These are phyloP conservation scores for Solanum neorickii DNA, from an alignment of 257 asterid genomes.

Conservation along the genomic window DNA sequence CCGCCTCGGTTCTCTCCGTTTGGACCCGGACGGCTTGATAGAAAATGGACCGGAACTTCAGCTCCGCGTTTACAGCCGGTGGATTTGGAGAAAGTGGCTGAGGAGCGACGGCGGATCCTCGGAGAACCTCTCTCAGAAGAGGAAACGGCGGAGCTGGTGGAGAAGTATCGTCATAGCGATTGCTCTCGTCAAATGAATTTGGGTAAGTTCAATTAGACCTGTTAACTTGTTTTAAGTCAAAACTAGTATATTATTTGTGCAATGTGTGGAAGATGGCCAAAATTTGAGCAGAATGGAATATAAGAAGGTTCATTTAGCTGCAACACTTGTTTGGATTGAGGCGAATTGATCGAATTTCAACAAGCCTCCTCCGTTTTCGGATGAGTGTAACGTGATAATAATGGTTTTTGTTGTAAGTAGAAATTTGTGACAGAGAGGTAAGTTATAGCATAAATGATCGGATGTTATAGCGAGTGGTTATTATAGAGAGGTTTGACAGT, in stretches of 20 bases:
- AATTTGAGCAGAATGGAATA: background rate
- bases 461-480: background rate
- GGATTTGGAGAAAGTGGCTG: constrained; percentile 39
- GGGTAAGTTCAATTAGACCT: constrained; percentile 23
- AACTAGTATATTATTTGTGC: background rate
- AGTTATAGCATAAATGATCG: background rate
- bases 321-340: background rate
- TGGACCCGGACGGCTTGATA: constrained; percentile 75
- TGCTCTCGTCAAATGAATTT: constrained; percentile 80
- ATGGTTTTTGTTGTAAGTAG: background rate
- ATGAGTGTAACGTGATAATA: background rate
- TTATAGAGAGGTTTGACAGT: background rate
- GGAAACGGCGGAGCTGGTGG: constrained; percentile 69
- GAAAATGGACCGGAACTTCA: constrained; percentile 71
- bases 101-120: constrained; percentile 33
- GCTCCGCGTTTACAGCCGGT: constrained; percentile 34
- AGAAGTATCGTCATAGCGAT: constrained; percentile 60
- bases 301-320: background rate
- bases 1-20: constrained; percentile 71
- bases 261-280: background rate
- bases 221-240: background rate
- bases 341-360: background rate
- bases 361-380: background rate
- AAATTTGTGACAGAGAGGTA: background rate
- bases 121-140: constrained; percentile 62